Base-by-base conservation (phyloP, 805 yeast species). In the Yamadazyma phyllophila region DNA sequence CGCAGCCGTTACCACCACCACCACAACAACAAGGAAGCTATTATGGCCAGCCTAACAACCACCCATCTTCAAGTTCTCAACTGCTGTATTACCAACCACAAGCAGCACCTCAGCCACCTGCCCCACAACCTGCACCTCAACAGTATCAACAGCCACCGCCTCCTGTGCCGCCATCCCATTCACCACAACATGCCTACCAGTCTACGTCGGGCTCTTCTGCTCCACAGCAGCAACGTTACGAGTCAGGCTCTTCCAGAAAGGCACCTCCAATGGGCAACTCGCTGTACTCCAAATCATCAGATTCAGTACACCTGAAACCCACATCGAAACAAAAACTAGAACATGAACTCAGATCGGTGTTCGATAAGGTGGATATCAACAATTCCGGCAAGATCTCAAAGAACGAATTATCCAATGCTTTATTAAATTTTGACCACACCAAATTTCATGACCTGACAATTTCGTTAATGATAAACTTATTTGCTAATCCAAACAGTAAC, bases 381-480 rank as follows among this genome's bases (percentile, higher is more conserved):
- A 64, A 70, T 33, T 73, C 77, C 35, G 88, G 88, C 0, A 66
- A 58, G 42, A 71, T 84, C 32, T 73, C 82, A 2, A 80, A 79
- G 41, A 61, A 62, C 10, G 91, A 85, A 62, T 69, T 84, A 34
- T 73, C 81, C 6, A 61, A 64, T 34, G 86, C 86, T 2, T 66
- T 84, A 42, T 68, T 77, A 16, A 84, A 84, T 56, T 80, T 81
- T 45, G 88, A 83, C 59, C 80, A 80, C 45, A 73, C 88, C 2
- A 68, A 73, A 45, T 85, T 84, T 59, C 78, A 79, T 52, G 72
- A 78, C 13, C 74, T 79, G 20, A 83, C 90, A 1, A 77, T 84
- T 32, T 59, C 69, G 41, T 64, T 83, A 30, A 82, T 84, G 85
- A 77, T 83, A 49, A 74, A 77, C 56, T 62, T 84, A 56, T 83